phyloP scores from a whole-genome alignment of 805 yeast species.

The Ogataea corticis region DNA sequence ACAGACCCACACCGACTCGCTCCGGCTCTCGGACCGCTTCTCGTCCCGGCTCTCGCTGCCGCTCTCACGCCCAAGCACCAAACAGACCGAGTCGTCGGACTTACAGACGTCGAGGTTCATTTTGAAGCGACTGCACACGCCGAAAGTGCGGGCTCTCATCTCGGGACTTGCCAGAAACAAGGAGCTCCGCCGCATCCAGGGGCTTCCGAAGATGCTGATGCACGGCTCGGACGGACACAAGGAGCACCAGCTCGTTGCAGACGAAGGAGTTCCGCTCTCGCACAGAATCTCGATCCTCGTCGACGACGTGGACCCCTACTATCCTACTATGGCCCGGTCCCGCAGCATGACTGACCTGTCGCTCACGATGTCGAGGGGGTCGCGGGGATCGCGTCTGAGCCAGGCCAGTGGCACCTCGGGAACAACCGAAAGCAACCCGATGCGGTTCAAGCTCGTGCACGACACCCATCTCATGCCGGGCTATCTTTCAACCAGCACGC shows the following conservation, averaged over 20 bases:
- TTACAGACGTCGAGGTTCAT: conserved; percentile 1
- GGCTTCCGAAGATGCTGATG: conserved; percentile 3
- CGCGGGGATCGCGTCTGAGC: conserved; percentile 9
- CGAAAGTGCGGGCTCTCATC: not conserved
- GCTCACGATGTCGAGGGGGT: conserved; percentile 8
- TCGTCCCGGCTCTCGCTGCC: not conserved
- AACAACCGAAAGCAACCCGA: conserved; percentile 9
- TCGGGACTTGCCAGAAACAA: conserved; percentile 3
- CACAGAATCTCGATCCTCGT: not conserved
- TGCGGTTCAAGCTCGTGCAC: conserved; percentile 9
- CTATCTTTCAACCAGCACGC: not conserved
- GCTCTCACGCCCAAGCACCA: not conserved
- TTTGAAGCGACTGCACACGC: conserved; percentile 2
- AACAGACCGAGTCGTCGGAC: not conserved
- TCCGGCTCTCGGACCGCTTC: not conserved
- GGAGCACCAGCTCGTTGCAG: not conserved
- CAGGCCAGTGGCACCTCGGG: conserved; percentile 3
- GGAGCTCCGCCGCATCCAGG: conserved; percentile 4
- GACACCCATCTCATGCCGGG: conserved; percentile 22
- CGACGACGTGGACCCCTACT: conserved; percentile 3
- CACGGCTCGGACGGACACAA: conserved; percentile 2
- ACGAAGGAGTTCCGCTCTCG: not conserved
- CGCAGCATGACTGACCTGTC: conserved; percentile 4
- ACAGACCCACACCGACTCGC: not conserved
- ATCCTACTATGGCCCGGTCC: not conserved